Evolutionary conservation across 1,284 basidiomycete genomes (phyloP).

Genomic region (Chalciporus sp.): DNA sequence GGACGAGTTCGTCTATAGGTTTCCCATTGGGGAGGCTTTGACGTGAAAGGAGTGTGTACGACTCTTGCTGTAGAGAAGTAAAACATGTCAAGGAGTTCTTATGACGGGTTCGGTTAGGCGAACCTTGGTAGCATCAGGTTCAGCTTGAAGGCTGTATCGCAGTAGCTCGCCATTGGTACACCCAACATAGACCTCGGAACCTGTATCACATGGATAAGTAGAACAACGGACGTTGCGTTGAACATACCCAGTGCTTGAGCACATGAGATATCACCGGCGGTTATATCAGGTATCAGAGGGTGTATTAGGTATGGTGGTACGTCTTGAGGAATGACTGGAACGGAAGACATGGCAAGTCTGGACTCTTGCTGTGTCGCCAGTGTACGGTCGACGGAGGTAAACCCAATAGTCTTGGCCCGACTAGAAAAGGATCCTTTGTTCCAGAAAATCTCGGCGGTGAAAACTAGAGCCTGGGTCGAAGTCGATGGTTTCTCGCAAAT

Average conservation of each 20-base stretch:
- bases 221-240: slow-evolving; percentile 22
- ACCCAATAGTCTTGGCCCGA: too few relatives aligned
- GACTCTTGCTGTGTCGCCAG: slow-evolving; percentile 5
- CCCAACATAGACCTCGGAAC: slow-evolving; percentile 74
- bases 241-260: slow-evolving; percentile 53
- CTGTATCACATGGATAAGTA: slow-evolving; percentile 32
- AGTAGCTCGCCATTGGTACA: slow-evolving; percentile 73
- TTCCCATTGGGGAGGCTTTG: slow-evolving; percentile 64
- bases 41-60: slow-evolving; percentile 68
- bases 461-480: background rate
- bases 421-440: background rate
- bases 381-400: background rate
- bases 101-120: slow-evolving; percentile 12
- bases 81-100: background rate
- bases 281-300: slow-evolving; percentile 47
- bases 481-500: too few relatives aligned
- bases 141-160: slow-evolving; percentile 63
- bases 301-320: slow-evolving; percentile 66
- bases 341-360: slow-evolving; percentile 22
- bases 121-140: slow-evolving; percentile 51
- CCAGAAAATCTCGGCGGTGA: background rate
- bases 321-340: slow-evolving; percentile 34
- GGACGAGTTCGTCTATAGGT: slow-evolving; percentile 75
- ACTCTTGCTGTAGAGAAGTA: slow-evolving; percentile 48
- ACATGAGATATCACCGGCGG: slow-evolving; percentile 36